Conservation (phyloP, 164 flowering plant species). For the Tetracentron sinense region DNA sequence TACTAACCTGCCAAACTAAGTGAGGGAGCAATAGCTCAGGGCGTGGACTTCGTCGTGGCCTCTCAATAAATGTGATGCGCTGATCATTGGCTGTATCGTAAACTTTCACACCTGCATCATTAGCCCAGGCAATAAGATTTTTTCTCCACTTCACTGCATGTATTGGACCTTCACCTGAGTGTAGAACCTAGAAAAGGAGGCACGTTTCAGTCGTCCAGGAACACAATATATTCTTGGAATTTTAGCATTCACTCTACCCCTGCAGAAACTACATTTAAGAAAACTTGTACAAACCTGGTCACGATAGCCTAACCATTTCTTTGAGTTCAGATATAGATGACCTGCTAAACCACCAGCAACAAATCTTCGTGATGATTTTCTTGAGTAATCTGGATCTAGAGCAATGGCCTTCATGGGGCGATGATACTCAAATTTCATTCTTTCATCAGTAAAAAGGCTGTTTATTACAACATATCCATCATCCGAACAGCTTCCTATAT, state of each 20-base stretch:
- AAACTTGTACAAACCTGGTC: constrained; percentile 68
- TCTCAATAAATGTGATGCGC: constrained; percentile 90
- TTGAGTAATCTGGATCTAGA: constrained; percentile 84
- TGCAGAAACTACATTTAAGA: constrained; percentile 7
- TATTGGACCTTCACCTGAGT: constrained; percentile 98
- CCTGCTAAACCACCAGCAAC: constrained; percentile 99
- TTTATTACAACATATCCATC: constrained; percentile 92
- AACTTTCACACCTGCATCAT: constrained; percentile 96
- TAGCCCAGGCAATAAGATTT: constrained; percentile 97
- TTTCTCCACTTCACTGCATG: constrained; percentile 95
- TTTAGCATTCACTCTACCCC: neutral
- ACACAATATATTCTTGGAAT: neutral
- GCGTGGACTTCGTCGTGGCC: constrained; percentile 89
- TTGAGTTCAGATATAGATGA: constrained; percentile 65
- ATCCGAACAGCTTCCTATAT: constrained; percentile 96
- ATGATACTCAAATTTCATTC: constrained; percentile 82
- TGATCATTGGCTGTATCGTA: constrained; percentile 90
- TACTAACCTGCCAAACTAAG: constrained; percentile 95
- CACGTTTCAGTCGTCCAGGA: neutral
- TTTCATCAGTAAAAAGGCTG: constrained; percentile 88
- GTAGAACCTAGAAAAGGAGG: constrained; percentile 60
- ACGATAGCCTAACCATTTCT: constrained; percentile 87
- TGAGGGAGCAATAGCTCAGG: constrained; percentile 90
- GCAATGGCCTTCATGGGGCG: constrained; percentile 98
- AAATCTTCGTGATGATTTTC: constrained; percentile 79